A percentile compares a stretch with the other conserved stretches of the same genome.
phyloP scores from a whole-genome alignment of 768 basidiomycete species.

The Psilocybe tampanensis region DNA sequence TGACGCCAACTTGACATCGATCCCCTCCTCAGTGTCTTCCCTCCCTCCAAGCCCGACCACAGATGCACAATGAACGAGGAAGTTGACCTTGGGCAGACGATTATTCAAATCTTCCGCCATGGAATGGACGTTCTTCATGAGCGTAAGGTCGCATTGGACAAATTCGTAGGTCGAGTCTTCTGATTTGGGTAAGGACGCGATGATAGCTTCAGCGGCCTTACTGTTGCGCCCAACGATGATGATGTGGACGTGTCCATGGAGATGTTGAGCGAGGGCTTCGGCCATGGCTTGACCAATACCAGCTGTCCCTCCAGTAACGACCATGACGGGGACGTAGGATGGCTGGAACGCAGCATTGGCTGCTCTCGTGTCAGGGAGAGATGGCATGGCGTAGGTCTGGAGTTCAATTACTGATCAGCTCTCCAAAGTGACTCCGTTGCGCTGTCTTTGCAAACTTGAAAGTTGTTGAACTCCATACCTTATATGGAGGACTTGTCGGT shows the following conservation, averaged over 20 bases:
- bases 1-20: slow-evolving; percentile 41
- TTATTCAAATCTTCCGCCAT: slow-evolving; percentile 28
- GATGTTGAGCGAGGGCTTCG: slow-evolving; percentile 35
- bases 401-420: background rate
- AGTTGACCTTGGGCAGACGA: slow-evolving; percentile 41
- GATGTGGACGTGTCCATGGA: slow-evolving; percentile 44
- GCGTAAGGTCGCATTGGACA: slow-evolving; percentile 39
- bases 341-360: slow-evolving; percentile 27
- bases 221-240: slow-evolving; percentile 43
- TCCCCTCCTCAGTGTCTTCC: slow-evolving; percentile 44
- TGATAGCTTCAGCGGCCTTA: slow-evolving; percentile 35
- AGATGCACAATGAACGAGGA: slow-evolving; percentile 41
- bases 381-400: slow-evolving; percentile 1
- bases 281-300: slow-evolving; percentile 39
- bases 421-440: too few species aligned
- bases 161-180: slow-evolving; percentile 31
- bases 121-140: slow-evolving; percentile 40
- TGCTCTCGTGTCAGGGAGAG: slow-evolving; percentile 12
- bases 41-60: slow-evolving; percentile 33
- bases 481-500: too few species aligned
- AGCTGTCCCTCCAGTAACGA: slow-evolving; percentile 30
- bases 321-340: slow-evolving; percentile 25
- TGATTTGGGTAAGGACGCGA: slow-evolving; percentile 30
- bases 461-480: too few species aligned
- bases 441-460: too few species aligned